Base-by-base conservation (phyloP, 2,329 filamentous ascomycete species). In the Nemania sp. region DNA sequence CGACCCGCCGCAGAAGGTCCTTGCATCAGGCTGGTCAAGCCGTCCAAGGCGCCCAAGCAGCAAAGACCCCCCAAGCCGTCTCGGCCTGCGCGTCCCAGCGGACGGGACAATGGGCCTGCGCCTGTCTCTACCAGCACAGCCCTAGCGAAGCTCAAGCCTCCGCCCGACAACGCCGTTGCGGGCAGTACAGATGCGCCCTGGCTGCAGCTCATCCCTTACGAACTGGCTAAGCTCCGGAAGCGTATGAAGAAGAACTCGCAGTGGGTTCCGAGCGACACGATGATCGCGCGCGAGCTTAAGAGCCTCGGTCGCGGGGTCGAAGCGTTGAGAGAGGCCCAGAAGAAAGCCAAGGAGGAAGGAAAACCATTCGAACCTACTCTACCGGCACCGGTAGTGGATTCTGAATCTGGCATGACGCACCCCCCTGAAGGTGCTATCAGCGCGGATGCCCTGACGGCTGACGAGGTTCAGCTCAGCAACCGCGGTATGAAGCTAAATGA, bases 171-270 rank as follows among this genome's bases (percentile, higher is more conserved):
- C 57, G 82, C 81, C 1, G 75, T 81, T 1, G 72, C 80, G 12
- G 84, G 84, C 23, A 84, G 82, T 50, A 64, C 75, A 2, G 80
- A 86, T 63, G 80, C 82, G 9, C 85, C 85, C 0, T 88, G 85
- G 85, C 74, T 87, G 20, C 83, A 83, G 62, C 75, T 88, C 31
- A 87, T 84, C 6, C 75, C 78, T 14, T 86, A 82, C 58, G 85
- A 88, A 66, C 75, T 88, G 41, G 84, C 84, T 1, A 81, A 84
- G 59, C 77, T 94, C 6, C 79, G 90, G 56, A 94, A 94, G 73
- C 81, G 88, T 15, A 94, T 94, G 90, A 94, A 94, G 80, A 94
- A 94, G 78, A 94, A 94, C 66, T 88, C 89, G 0, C 86, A 89
- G 4, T 94, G 90, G 90, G 86, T 83, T 2, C 90, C 90, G 0